Evolutionary conservation across 495 filamentous ascomycete species (phyloP).

Genomic region (Penicillium bovifimosum): DNA sequence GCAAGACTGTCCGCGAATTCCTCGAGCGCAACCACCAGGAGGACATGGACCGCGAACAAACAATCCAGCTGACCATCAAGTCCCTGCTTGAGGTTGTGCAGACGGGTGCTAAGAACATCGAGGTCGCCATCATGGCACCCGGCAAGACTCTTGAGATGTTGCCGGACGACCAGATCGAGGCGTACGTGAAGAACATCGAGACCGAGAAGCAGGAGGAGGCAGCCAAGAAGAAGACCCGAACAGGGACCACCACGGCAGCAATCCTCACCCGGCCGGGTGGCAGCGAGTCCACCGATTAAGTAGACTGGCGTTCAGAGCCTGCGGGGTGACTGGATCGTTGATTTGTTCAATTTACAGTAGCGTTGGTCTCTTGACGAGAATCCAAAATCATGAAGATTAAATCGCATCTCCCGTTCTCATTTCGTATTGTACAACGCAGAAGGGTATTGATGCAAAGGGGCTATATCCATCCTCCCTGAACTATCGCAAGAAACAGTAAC

Average conservation of each 20-base stretch:
- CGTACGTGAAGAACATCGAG: constrained; percentile 96
- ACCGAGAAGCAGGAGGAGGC: constrained; percentile 98
- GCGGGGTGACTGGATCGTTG: constrained; percentile 6
- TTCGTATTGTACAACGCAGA: constrained; percentile 15
- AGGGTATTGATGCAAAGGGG: constrained; percentile 19
- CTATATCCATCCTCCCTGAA: constrained; percentile 6
- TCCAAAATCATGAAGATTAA: constrained; percentile 24
- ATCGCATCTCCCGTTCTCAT: constrained; percentile 7
- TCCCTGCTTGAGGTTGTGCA: constrained; percentile 96
- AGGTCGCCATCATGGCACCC: constrained; percentile 98
- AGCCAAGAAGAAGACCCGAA: constrained; percentile 87
- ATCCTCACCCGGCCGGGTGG: constrained; percentile 67
- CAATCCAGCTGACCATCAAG: constrained; percentile 96
- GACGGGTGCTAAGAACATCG: constrained; percentile 98
- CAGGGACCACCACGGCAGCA: constrained; percentile 69
- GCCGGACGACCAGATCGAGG: constrained; percentile 89
- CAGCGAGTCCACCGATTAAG: constrained; percentile 30
- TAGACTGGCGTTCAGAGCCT: constrained; percentile 7
- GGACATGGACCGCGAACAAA: constrained; percentile 91
- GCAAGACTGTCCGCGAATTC: constrained; percentile 98
- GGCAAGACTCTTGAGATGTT: constrained; percentile 90
- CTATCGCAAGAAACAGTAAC: constrained; percentile 14
- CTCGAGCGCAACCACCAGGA: constrained; percentile 96
- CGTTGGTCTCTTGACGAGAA: constrained; percentile 26
- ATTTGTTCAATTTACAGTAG: constrained; percentile 27